Base-by-base conservation (phyloP, 306 rosid species). In the Potentilla sterilis region DNA sequence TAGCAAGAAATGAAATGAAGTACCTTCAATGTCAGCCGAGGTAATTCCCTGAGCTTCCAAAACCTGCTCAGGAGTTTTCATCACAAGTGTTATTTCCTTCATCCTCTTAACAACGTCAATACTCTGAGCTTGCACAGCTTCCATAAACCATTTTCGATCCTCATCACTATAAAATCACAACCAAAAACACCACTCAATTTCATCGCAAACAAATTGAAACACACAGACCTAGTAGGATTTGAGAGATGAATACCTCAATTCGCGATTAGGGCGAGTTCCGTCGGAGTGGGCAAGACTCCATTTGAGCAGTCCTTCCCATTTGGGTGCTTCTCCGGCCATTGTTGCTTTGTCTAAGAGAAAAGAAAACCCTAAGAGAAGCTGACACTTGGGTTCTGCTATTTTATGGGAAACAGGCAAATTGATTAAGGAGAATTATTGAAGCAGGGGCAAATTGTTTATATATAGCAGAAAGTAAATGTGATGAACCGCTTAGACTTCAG, bases 91-190 rank as follows among this genome's bases (percentile, higher is more conserved):
- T 44, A 96, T 96, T 81, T 96, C 98, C 77, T 89, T 96, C 99
- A 96, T 96, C 48, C 99, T 93, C 85, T 92, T 90, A 32, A 88
- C 57, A 28, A 92, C 90, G 86, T 92, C 99, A 62, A 96, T 44
- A 13, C 75, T 88, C 82, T 92, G 97, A 2, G 92, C 78, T 81
- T 96, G 97, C 96, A 96, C 80, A 1, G 99, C 93, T 81, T 96
- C 98, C 99, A 85, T 92, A 71, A 96, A 90, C 96, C 96, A 92
- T 86, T 34, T 85, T 19, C 91, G 78, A 44, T 96, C 99, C 87
- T 92, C 99, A 80, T 88, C 99, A 52, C 99, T 96, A 52, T 21
- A n/a, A 28, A 64, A 72, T 37, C 80, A 73, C 22, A 52, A 40
- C 70, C 75, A 13, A 16, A 28, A 76, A 67, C 41, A 9, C 46